phyloP scores from a whole-genome alignment of 164 flowering plant genomes.

The Annona cherimola region DNA sequence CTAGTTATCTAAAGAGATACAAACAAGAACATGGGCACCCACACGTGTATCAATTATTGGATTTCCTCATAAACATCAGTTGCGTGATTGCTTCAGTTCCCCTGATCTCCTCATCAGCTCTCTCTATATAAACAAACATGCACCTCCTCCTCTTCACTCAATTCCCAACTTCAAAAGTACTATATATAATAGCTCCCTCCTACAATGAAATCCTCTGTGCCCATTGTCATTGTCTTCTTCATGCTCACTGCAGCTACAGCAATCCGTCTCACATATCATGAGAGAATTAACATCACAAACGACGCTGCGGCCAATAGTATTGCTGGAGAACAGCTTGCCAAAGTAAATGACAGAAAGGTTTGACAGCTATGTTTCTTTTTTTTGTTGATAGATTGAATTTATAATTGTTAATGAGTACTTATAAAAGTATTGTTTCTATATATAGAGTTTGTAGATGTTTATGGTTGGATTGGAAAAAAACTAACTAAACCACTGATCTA shows the following conservation, averaged over 20 bases:
- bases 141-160: not conserved
- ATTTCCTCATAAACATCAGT: not conserved
- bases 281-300: conserved; percentile 3
- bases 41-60: conserved; percentile 30
- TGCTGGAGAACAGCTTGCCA: conserved; percentile 6
- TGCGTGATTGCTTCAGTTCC: too few species aligned
- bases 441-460: not conserved
- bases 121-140: conserved; percentile 1
- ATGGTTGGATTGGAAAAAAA: not conserved
- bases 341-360: conserved; percentile 19
- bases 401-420: too few species aligned
- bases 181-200: not conserved
- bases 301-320: conserved; percentile 15
- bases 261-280: conserved; percentile 16
- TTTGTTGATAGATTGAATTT: not conserved
- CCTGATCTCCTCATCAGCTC: not conserved
- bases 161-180: not conserved
- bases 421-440: too few species aligned
- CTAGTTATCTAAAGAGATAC: too few species aligned
- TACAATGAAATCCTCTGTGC: conserved; percentile 27
- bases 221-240: conserved; percentile 18
- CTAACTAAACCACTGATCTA: conserved; percentile 8
- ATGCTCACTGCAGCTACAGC: conserved; percentile 18
- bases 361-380: not conserved
- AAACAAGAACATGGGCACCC: conserved; percentile 23